These are phyloP conservation scores for Arthroderma uncinatum DNA, from an alignment of 2,329 filamentous ascomycete genomes.

Conservation along the genomic window DNA sequence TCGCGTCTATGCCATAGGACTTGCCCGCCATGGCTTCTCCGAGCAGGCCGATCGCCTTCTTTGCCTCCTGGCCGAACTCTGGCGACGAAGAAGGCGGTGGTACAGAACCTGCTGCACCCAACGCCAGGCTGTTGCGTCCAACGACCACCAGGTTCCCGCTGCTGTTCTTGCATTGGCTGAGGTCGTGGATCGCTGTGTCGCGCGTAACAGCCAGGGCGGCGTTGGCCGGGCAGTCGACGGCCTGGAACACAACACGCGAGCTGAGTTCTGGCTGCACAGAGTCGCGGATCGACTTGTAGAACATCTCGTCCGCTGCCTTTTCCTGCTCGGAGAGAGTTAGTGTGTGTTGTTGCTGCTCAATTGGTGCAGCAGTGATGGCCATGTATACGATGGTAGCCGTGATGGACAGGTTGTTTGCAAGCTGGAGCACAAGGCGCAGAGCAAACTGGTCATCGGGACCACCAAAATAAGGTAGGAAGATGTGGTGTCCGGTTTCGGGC, in stretches of 20 bases:
- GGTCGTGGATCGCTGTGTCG: slow-evolving; percentile 45
- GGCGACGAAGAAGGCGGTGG: slow-evolving; percentile 25
- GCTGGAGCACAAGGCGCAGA: slow-evolving; percentile 68
- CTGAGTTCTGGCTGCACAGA: slow-evolving; percentile 44
- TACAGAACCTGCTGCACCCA: slow-evolving; percentile 3
- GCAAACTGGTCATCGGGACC: slow-evolving; percentile 71
- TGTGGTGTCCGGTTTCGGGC: slow-evolving; percentile 61
- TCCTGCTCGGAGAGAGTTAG: slow-evolving; percentile 10
- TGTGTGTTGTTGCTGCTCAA: slow-evolving; percentile 3
- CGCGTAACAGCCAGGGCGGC: slow-evolving; percentile 38
- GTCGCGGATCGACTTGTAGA: slow-evolving; percentile 48
- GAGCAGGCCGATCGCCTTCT: slow-evolving; percentile 25
- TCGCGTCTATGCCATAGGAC: slow-evolving; percentile 49
- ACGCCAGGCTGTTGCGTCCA: slow-evolving; percentile 13
- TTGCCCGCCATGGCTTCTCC: slow-evolving; percentile 41
- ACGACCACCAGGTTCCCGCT: slow-evolving; percentile 61
- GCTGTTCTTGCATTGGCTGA: slow-evolving; percentile 52
- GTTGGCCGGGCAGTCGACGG: slow-evolving; percentile 16
- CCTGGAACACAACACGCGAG: slow-evolving; percentile 47
- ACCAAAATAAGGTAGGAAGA: slow-evolving; percentile 81
- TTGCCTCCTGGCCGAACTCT: slow-evolving; percentile 25
- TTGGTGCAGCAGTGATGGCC: slow-evolving; percentile 19
- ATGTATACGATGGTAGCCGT: slow-evolving; percentile 65
- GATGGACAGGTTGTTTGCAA: slow-evolving; percentile 66
- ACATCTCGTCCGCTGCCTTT: slow-evolving; percentile 39